Conservation (phyloP, 306 rosid genomes). For the Citrullus colocynthis region DNA sequence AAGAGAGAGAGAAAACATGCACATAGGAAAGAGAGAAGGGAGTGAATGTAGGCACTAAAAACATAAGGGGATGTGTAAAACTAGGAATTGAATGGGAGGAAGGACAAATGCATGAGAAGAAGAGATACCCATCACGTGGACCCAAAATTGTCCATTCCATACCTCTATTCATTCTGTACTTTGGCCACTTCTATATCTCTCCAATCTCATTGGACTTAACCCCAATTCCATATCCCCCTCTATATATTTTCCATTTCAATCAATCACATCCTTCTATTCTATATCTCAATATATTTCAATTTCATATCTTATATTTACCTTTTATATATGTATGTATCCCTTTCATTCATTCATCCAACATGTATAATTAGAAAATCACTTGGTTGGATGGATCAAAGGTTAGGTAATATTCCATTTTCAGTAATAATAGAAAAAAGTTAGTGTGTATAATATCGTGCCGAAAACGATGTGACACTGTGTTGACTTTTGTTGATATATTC, state of each 20-base stretch:
- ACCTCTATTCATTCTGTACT: not conserved
- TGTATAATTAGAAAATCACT: not conserved
- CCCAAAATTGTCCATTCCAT: slow-evolving; percentile 8
- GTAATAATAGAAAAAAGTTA: not conserved
- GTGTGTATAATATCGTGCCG: not conserved
- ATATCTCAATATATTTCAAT: not conserved
- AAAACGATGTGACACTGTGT: not conserved
- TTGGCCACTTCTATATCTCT: not conserved
- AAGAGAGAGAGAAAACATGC: slow-evolving; percentile 5
- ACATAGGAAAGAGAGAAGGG: slow-evolving; percentile 3
- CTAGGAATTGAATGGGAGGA: not conserved
- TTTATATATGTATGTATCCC: not conserved
- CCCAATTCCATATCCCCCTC: not conserved
- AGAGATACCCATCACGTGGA: slow-evolving; percentile 14
- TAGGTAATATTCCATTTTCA: not conserved
- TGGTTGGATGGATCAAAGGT: not conserved
- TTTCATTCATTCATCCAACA: not conserved
- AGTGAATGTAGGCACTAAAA: slow-evolving; percentile 6
- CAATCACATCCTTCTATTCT: not conserved
- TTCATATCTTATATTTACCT: not conserved
- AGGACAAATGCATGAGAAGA: slow-evolving; percentile 9
- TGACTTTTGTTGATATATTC: not conserved
- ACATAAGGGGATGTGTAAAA: not conserved
- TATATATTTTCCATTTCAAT: not conserved
- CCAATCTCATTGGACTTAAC: slow-evolving; percentile 12